Evolutionary conservation across 177 flowering plant species (phyloP).

Genomic region (Tripterygium wilfordii): DNA sequence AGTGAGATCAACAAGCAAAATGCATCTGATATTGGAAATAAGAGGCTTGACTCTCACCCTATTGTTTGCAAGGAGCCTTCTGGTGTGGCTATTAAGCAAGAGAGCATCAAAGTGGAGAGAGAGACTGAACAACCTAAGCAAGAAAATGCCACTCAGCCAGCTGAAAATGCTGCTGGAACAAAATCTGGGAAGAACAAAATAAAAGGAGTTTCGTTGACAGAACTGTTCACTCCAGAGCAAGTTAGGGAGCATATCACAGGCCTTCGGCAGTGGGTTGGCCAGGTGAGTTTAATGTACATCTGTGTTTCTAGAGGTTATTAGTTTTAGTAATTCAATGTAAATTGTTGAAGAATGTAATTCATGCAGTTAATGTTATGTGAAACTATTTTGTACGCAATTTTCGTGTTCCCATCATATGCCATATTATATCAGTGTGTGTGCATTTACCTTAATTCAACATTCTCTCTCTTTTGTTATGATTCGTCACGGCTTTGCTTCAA

Average conservation of each 20-base stretch:
- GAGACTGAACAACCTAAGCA: slow-evolving; percentile 36
- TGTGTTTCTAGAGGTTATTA: too few relatives aligned
- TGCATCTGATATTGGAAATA: slow-evolving; percentile 22
- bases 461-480: too few relatives aligned
- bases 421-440: too few relatives aligned
- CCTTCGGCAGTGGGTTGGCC: slow-evolving; percentile 99
- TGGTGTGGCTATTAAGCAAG: slow-evolving; percentile 36
- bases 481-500: too few relatives aligned
- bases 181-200: slow-evolving; percentile 93
- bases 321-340: too few relatives aligned
- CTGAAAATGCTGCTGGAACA: slow-evolving; percentile 41
- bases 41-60: slow-evolving; percentile 34
- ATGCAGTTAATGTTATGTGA: too few relatives aligned
- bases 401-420: too few relatives aligned
- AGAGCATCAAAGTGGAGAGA: slow-evolving; percentile 35
- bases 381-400: too few relatives aligned
- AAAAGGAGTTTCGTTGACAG: slow-evolving; percentile 93
- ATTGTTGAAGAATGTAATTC: too few relatives aligned
- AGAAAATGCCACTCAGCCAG: slow-evolving; percentile 32
- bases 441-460: too few relatives aligned
- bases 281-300: slow-evolving; percentile 48
- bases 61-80: slow-evolving; percentile 26
- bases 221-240: slow-evolving; percentile 96
- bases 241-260: slow-evolving; percentile 77
- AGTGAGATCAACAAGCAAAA: slow-evolving; percentile 31